These are phyloP conservation scores for Camellia japonica DNA, from an alignment of 148 eudicot species.

Conservation along the genomic window DNA sequence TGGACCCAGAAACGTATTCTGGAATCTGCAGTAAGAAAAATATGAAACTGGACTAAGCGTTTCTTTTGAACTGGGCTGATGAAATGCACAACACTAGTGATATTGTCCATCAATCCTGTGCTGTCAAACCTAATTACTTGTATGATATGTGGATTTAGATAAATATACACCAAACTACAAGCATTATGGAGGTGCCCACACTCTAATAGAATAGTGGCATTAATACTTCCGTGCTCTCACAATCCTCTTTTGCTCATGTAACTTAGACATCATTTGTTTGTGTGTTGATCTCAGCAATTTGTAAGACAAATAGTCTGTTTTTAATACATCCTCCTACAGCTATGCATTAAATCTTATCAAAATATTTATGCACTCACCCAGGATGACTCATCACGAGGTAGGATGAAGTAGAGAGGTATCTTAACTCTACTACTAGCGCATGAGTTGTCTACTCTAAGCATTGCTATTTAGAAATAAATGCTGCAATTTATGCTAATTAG, in stretches of 20 bases:
- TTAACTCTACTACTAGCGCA: background rate
- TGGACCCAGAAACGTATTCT: too few species aligned
- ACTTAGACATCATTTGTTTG: background rate
- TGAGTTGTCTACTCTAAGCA: background rate
- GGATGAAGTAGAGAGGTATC: background rate
- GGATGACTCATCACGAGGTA: background rate
- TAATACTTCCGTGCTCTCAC: background rate
- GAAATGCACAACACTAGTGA: too few species aligned
- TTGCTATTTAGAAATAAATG: background rate
- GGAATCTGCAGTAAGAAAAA: too few species aligned
- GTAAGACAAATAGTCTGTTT: background rate
- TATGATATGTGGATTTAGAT: background rate
- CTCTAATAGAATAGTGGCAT: background rate
- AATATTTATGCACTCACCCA: background rate
- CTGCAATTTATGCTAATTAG: background rate
- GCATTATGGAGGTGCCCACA: background rate
- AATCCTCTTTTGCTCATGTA: background rate
- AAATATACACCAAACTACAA: background rate
- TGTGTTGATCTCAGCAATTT: background rate
- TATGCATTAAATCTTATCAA: background rate
- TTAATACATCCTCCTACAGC: background rate
- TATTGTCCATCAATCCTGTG: too few species aligned
- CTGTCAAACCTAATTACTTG: background rate
- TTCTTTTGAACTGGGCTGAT: too few species aligned
- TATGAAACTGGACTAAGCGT: too few species aligned